These are phyloP conservation scores for Cladosporium sphaerospermum DNA, from an alignment of 2,329 filamentous ascomycete species.

Conservation along the genomic window DNA sequence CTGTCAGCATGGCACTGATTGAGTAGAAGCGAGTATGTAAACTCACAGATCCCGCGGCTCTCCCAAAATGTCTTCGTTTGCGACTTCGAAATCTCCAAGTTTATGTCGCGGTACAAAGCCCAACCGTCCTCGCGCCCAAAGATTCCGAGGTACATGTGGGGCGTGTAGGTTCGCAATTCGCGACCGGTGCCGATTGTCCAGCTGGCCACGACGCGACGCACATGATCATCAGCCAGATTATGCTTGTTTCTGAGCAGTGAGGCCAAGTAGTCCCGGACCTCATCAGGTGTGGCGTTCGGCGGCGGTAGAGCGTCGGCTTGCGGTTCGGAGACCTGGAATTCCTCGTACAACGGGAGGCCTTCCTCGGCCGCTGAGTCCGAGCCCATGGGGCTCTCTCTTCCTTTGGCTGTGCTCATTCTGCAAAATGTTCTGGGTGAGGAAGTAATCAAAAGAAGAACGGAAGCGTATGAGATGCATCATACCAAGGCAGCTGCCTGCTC, in stretches of 20 bases:
- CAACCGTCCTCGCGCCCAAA: constrained; percentile 16
- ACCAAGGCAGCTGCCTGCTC: no score
- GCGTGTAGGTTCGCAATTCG: constrained; percentile 13
- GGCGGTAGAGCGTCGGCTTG: not conserved
- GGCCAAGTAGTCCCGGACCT: constrained; percentile 15
- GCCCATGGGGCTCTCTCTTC: not conserved
- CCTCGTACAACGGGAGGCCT: not conserved
- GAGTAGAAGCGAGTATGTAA: not conserved
- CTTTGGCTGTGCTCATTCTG: not conserved
- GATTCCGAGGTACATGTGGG: constrained; percentile 13
- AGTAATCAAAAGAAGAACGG: no score
- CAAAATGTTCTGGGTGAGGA: not conserved
- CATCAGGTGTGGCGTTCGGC: constrained; percentile 12
- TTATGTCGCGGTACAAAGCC: constrained; percentile 14
- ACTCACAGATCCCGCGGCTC: not conserved
- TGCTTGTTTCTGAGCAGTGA: constrained; percentile 3
- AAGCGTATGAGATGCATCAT: no score
- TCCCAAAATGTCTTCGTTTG: not conserved
- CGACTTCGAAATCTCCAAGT: constrained; percentile 1
- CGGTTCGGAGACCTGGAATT: not conserved
- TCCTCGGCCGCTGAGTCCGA: not conserved
- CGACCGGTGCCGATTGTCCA: constrained; percentile 17
- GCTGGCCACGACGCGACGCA: constrained; percentile 11
- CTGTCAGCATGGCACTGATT: not conserved
- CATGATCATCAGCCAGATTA: constrained; percentile 6